Evolutionary conservation across 768 basidiomycete genomes (phyloP).

Genomic region (Lentinus tigrinus): DNA sequence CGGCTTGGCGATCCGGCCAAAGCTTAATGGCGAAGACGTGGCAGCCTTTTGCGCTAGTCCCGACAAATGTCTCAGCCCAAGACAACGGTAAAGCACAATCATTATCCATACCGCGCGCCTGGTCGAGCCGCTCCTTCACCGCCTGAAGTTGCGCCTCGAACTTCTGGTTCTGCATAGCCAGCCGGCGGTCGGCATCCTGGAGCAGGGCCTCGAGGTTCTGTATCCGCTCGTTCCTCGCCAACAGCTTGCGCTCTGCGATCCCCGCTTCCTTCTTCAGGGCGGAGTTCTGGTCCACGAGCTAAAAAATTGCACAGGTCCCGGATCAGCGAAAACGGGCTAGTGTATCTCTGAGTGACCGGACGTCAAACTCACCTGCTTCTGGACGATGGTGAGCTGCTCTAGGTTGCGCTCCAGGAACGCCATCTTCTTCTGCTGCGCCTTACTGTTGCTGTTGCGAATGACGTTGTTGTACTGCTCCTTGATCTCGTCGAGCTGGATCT

Average conservation of each 20-base stretch:
- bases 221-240: constrained; percentile 96
- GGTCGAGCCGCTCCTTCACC: constrained; percentile 88
- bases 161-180: constrained; percentile 92
- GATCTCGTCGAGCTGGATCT: constrained; percentile 98
- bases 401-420: constrained; percentile 96
- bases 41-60: constrained; percentile 74
- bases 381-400: constrained; percentile 91
- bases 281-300: constrained; percentile 99
- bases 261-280: constrained; percentile 96
- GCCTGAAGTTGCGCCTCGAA: constrained; percentile 92
- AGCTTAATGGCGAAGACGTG: constrained; percentile 68
- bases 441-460: constrained; percentile 96
- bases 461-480: constrained; percentile 99
- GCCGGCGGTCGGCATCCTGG: constrained; percentile 89
- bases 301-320: constrained; percentile 9
- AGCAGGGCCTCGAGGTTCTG: constrained; percentile 92
- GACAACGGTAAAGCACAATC: constrained; percentile 8
- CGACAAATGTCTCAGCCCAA: constrained; percentile 17
- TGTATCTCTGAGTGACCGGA: neutral
- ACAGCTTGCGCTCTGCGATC: constrained; percentile 92
- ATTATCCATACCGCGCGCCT: constrained; percentile 72
- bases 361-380: constrained; percentile 79
- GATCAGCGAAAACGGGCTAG: constrained; percentile 16
- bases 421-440: constrained; percentile 99
- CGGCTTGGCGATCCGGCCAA: constrained; percentile 96